A percentile compares a stretch with the other conserved stretches of the same genome.
Evolutionary conservation across 495 filamentous ascomycete genomes (phyloP).

Genomic region (Xylaria curta): DNA sequence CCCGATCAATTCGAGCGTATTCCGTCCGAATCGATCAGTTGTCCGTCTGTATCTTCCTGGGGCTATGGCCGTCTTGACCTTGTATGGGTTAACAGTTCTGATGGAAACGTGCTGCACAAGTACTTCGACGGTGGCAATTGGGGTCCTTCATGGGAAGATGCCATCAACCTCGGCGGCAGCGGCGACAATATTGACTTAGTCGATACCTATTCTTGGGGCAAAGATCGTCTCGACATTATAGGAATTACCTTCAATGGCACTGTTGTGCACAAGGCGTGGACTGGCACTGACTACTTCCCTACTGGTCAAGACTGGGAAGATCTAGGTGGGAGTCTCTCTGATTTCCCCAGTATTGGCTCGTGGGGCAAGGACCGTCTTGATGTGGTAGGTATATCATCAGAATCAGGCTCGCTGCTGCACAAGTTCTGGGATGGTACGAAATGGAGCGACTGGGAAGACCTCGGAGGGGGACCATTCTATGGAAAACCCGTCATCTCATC

Average conservation of each 20-base stretch:
- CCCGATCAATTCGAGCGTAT: conserved; percentile 22
- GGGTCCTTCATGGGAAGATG: conserved; percentile 23
- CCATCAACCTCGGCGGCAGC: neutral
- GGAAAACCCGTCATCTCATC: conserved; percentile 13
- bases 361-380: conserved; percentile 21
- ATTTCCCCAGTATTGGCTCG: neutral
- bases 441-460: conserved; percentile 22
- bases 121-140: conserved; percentile 11
- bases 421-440: conserved; percentile 14
- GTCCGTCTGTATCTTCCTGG: conserved; percentile 17
- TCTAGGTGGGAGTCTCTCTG: conserved; percentile 10
- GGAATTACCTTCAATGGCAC: conserved; percentile 7
- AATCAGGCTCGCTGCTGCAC: conserved; percentile 3
- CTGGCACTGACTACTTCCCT: conserved; percentile 59
- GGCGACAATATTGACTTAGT: neutral
- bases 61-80: conserved; percentile 18
- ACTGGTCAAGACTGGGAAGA: conserved; percentile 26
- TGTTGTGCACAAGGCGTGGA: conserved; percentile 51
- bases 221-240: conserved; percentile 15
- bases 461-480: conserved; percentile 12
- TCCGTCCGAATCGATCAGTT: neutral
- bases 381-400: conserved; percentile 1
- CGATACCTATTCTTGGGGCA: conserved; percentile 15
- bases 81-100: conserved; percentile 7
- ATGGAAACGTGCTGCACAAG: conserved; percentile 13